Conservation (phyloP, 1,139 yeast genomes). For the Candida sanyaensis region DNA sequence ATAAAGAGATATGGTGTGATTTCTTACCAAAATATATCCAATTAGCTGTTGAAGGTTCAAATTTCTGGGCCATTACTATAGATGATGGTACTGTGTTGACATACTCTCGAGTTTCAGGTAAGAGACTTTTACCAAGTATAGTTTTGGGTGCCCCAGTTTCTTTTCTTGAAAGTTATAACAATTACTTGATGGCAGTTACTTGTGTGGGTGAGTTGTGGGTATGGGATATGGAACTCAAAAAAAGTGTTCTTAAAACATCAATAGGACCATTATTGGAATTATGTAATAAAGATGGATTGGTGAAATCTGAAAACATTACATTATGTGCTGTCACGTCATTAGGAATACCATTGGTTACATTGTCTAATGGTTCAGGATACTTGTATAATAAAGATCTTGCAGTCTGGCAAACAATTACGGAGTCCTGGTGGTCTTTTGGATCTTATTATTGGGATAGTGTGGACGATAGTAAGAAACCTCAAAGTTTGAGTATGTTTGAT, state of each 20-base stretch:
- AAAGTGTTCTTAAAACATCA: constrained; percentile 53
- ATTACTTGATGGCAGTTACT: constrained; percentile 70
- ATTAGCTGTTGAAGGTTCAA: constrained; percentile 42
- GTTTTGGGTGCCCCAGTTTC: constrained; percentile 56
- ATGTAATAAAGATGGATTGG: constrained; percentile 58
- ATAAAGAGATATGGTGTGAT: constrained; percentile 54
- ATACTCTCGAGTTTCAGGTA: constrained; percentile 51
- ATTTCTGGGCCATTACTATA: constrained; percentile 53
- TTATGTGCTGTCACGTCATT: constrained; percentile 74
- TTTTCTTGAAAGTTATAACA: constrained; percentile 52
- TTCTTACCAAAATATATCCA: constrained; percentile 53
- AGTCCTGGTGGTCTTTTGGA: constrained; percentile 99
- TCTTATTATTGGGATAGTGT: constrained; percentile 90
- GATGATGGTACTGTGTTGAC: constrained; percentile 52
- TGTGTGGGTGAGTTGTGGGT: constrained; percentile 78
- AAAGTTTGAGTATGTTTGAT: constrained; percentile 21
- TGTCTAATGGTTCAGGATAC: constrained; percentile 88
- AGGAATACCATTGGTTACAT: constrained; percentile 79
- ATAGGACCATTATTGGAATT: constrained; percentile 64
- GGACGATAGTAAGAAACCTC: constrained; percentile 29
- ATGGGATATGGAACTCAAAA: constrained; percentile 64
- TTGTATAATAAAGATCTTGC: constrained; percentile 71
- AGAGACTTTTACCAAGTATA: constrained; percentile 50
- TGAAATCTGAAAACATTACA: constrained; percentile 81
- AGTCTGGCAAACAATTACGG: constrained; percentile 83